A percentile compares a stretch with the other conserved stretches of the same genome.
phyloP scores from a whole-genome alignment of 163 green algal species.

The Trebouxia gelatinosa region DNA sequence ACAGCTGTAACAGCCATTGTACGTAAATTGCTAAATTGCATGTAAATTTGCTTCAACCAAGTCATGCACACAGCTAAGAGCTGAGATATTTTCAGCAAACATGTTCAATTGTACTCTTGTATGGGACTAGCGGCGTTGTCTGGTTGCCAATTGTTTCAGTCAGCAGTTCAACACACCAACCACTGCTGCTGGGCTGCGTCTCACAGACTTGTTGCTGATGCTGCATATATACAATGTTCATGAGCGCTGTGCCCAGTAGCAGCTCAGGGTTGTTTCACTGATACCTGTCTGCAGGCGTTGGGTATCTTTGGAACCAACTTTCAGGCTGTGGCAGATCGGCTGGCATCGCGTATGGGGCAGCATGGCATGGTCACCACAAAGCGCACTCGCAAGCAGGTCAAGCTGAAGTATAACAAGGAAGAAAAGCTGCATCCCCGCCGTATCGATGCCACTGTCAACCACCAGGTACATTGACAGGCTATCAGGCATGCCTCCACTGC shows the following conservation, averaged over 20 bases:
- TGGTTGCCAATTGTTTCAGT: too few species aligned
- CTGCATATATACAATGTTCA: too few species aligned
- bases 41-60: too few species aligned
- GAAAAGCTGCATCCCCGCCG: neutral
- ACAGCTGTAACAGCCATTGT: neutral
- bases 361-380: neutral
- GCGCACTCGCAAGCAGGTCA: constrained; percentile 1
- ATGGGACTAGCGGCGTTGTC: too few species aligned
- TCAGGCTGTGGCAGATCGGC: neutral
- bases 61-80: too few species aligned
- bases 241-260: neutral
- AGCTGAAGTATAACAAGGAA: constrained; percentile 13
- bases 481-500: too few species aligned
- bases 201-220: neutral
- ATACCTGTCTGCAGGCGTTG: neutral
- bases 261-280: neutral
- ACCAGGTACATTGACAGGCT: neutral
- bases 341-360: neutral
- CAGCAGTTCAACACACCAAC: too few species aligned
- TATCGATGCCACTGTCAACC: neutral
- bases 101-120: too few species aligned
- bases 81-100: too few species aligned
- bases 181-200: neutral
- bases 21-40: neutral
- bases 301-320: constrained; percentile 9